Evolutionary conservation across 1,284 basidiomycete species (phyloP).

Genomic region (Ustilago curta): DNA sequence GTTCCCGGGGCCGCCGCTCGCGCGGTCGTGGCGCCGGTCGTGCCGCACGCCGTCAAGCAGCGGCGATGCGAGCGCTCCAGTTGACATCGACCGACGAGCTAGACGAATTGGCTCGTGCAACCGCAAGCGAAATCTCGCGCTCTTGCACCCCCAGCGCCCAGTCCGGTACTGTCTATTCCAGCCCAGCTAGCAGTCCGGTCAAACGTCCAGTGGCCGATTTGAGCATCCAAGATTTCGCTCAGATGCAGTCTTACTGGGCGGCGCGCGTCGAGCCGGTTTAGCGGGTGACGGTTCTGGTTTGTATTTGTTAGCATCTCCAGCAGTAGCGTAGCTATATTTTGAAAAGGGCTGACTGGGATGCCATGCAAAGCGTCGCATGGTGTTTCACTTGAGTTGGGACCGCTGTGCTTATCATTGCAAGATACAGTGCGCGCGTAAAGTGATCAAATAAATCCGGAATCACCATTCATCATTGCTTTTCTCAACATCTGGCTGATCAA

Average conservation of each 20-base stretch:
- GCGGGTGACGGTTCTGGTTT: too few relatives aligned
- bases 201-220: too few relatives aligned
- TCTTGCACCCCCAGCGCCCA: slow-evolving; percentile 28
- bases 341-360: too few relatives aligned
- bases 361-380: too few relatives aligned
- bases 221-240: too few relatives aligned
- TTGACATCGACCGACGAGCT: slow-evolving; percentile 28
- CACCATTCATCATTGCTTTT: neutral
- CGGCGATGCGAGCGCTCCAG: slow-evolving; percentile 41
- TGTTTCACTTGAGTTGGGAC: too few relatives aligned
- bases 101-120: slow-evolving; percentile 15
- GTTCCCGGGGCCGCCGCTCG: slow-evolving; percentile 50
- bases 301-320: too few relatives aligned
- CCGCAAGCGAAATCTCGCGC: slow-evolving; percentile 20
- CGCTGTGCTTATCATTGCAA: too few relatives aligned
- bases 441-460: neutral
- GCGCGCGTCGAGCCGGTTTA: too few relatives aligned
- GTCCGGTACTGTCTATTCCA: slow-evolving; percentile 16
- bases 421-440: slow-evolving; percentile 15
- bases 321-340: too few relatives aligned
- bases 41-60: slow-evolving; percentile 55
- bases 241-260: too few relatives aligned
- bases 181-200: slow-evolving; percentile 10
- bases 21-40: slow-evolving; percentile 59
- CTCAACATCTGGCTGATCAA: neutral